Base-by-base conservation (phyloP, 805 yeast genomes). In the Spathaspora sp. region DNA sequence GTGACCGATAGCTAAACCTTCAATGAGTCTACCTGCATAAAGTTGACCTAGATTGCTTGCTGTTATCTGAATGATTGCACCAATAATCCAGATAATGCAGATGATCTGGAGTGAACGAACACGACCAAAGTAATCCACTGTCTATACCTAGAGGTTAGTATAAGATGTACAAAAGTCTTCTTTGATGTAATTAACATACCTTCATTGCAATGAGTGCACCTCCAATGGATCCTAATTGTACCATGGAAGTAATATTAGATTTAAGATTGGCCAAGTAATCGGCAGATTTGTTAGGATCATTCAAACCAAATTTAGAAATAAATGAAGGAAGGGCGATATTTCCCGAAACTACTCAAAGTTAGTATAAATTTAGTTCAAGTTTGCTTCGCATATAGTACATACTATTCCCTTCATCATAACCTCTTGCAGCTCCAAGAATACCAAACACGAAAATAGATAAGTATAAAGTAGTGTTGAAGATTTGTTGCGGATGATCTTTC, bases 201-300 rank as follows among this genome's bases (percentile, higher is more conserved):
- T 52, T 52, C 47, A 49, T 46, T 5, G 54, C 51, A 5, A 52
- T 43, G 9, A 79, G 31, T 14, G 82, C 69, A 23, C 86, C 86
- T 29, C 77, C 82, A 38, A 79, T 72, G 14, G 80, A 72, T 4
- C 82, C 83, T 20, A 81, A 59, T 57, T 77, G 82, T 10, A 80
- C 85, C 84, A 81, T 81, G 12, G 83, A 67, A 3, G 80, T 72
- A 59, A 81, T 79, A 57, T 78, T 80, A 10, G 82, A 77, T 54
- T 72, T 72, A 53, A 76, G 59, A 55, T 75, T 68, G 2, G 82
- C 82, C 7, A 74, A 42, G 10, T 69, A 56, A 2, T 59, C 40
- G 1, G 55, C 61, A 1, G 78, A 49, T 54, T 71, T 71, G 29
- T 60, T 54, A 6, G 63, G 54, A 56, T 77, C 79, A 12, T 62